These are phyloP conservation scores for Saccharomycopsis crataegensis DNA, from an alignment of 1,139 yeast species.

Conservation along the genomic window DNA sequence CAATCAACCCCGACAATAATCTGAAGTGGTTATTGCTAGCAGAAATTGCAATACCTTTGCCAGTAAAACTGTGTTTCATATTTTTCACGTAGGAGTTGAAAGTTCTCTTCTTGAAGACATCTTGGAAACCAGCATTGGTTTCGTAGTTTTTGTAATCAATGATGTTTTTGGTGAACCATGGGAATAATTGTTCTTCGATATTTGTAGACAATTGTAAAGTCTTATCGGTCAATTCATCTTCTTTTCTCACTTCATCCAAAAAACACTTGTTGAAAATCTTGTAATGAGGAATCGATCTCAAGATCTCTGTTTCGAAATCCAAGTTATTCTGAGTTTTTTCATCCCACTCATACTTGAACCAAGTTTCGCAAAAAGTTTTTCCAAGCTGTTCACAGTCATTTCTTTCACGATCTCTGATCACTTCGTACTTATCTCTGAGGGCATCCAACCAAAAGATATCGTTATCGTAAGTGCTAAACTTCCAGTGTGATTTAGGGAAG, in stretches of 20 bases:
- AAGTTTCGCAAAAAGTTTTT: slow-evolving; percentile 18
- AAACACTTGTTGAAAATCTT: slow-evolving; percentile 17
- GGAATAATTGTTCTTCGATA: slow-evolving; percentile 15
- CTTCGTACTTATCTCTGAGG: slow-evolving; percentile 15
- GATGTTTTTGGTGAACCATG: slow-evolving; percentile 15
- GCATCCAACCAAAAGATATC: slow-evolving; percentile 17
- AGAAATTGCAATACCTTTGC: slow-evolving; percentile 40
- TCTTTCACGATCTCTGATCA: slow-evolving; percentile 14
- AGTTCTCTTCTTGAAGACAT: slow-evolving; percentile 10
- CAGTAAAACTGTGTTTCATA: slow-evolving; percentile 30
- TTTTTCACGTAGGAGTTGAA: slow-evolving; percentile 20
- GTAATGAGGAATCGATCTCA: slow-evolving; percentile 17
- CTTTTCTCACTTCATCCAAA: slow-evolving; percentile 9
- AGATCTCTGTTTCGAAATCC: slow-evolving; percentile 14
- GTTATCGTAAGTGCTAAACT: slow-evolving; percentile 13
- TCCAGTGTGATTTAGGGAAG: slow-evolving; percentile 17
- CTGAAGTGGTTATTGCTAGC: slow-evolving; percentile 34
- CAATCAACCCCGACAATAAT: slow-evolving; percentile 18
- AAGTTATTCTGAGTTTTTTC: slow-evolving; percentile 16
- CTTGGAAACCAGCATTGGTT: slow-evolving; percentile 12
- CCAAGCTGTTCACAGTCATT: slow-evolving; percentile 12
- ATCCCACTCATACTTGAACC: slow-evolving; percentile 16
- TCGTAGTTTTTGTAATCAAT: slow-evolving; percentile 16
- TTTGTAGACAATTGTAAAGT: slow-evolving; percentile 10
- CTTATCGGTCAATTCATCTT: slow-evolving; percentile 8